Percentiles rank a stretch among this genome's conserved stretches.
Evolutionary conservation across 1,139 yeast species (phyloP).

Genomic region (Blastobotrys ciferrii): DNA sequence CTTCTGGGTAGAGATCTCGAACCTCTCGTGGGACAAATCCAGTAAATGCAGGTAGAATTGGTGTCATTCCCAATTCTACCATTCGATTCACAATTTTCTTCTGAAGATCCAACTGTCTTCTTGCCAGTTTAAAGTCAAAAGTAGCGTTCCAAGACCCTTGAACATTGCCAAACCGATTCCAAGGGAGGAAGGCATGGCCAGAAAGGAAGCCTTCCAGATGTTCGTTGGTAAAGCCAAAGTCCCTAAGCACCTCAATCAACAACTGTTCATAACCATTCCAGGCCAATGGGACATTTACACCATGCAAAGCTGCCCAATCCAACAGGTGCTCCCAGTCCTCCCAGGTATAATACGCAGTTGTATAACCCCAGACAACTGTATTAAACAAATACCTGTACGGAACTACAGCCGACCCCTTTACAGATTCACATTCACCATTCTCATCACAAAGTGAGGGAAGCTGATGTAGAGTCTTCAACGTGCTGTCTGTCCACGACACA

Average conservation of each 20-base stretch:
- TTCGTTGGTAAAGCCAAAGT: constrained; percentile 19
- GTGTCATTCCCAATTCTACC: constrained; percentile 24
- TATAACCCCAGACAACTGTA: constrained; percentile 24
- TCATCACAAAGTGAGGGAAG: constrained; percentile 17
- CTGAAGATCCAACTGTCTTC: constrained; percentile 18
- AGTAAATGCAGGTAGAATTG: constrained; percentile 24
- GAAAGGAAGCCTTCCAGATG: constrained; percentile 18
- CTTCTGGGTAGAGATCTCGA: constrained; percentile 14
- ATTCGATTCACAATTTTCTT: constrained; percentile 19
- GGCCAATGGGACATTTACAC: constrained; percentile 20
- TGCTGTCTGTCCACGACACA: constrained; percentile 21
- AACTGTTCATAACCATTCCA: constrained; percentile 25
- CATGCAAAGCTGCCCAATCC: constrained; percentile 23
- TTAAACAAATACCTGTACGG: constrained; percentile 22
- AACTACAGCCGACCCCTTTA: constrained; percentile 19
- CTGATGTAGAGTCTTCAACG: constrained; percentile 12
- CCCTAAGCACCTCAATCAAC: constrained; percentile 18
- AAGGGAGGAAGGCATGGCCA: constrained; percentile 22
- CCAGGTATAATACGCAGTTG: constrained; percentile 21
- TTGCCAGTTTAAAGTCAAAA: constrained; percentile 14
- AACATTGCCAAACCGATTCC: constrained; percentile 25
- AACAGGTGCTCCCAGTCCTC: constrained; percentile 22
- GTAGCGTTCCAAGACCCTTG: constrained; percentile 21
- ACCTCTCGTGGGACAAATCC: constrained; percentile 21
- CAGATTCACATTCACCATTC: not conserved